These are phyloP conservation scores for Soucietia sequanensis DNA, from an alignment of 805 yeast genomes.

Conservation along the genomic window DNA sequence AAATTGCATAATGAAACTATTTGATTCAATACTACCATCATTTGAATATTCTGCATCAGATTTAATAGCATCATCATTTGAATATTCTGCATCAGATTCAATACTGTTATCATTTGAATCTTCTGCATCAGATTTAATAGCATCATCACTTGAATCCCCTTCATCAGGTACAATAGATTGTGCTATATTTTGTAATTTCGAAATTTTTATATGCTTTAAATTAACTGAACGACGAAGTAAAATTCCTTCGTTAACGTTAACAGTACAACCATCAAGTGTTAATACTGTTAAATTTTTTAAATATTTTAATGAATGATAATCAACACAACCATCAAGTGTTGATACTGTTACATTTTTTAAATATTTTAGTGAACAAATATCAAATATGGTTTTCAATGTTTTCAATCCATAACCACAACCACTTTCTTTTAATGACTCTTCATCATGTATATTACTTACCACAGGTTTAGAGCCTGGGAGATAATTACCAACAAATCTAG, in stretches of 20 bases:
- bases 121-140: too few species aligned
- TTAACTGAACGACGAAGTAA: conserved; percentile 16
- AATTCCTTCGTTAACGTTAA: conserved; percentile 19
- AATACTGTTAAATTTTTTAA: conserved; percentile 16
- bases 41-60: too few species aligned
- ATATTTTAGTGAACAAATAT: conserved; percentile 9
- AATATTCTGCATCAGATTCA: conserved; percentile 12
- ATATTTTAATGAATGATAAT: too few species aligned
- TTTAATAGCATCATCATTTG: conserved; percentile 7
- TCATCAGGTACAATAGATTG: conserved; percentile 25
- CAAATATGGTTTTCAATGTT: conserved; percentile 10
- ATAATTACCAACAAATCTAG: conserved; percentile 17
- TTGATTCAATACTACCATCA: conserved; percentile 8
- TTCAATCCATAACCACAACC: too few species aligned
- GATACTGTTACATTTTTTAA: conserved; percentile 16
- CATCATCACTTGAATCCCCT: conserved; percentile 11
- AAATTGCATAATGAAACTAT: conserved; percentile 24
- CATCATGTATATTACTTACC: background rate
- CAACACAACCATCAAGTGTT: conserved; percentile 22
- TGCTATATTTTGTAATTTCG: conserved; percentile 33
- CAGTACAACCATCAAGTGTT: conserved; percentile 22
- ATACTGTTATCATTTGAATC: too few species aligned
- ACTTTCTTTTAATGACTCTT: too few species aligned
- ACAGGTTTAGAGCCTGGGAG: conserved; percentile 5
- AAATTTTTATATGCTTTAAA: conserved; percentile 17